Base-by-base conservation (phyloP, 352 stramenopile species). In the Paralagenidium karlingii region DNA sequence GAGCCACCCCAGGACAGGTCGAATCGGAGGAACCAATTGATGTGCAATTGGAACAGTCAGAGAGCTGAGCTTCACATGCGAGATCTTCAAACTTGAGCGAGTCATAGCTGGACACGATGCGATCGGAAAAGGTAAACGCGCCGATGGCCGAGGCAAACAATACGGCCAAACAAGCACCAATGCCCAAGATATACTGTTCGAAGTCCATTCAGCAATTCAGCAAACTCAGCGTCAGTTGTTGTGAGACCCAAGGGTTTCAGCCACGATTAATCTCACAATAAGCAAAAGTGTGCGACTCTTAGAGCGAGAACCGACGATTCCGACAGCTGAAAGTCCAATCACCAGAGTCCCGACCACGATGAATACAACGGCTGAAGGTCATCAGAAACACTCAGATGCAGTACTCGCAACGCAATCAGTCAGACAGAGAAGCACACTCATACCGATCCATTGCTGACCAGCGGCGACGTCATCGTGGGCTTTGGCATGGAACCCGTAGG, bases 141-240 rank as follows among this genome's bases (percentile, higher is more conserved):
- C 65, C 63, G 13, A 73, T 45, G 0, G 67, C 69, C 24, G 68
- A 81, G 13, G 80, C 61, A 13, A 84, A 32, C 26, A 90, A 55
- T 37, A 68, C 68, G 29, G 66, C 32, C 4, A 90, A 50, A 27
- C 70, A 84, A 31, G 47, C 44, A 8, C 48, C 62, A 16, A 90
- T 68, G n/a, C 73, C 74, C 18, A 83, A 29, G 36, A 81, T 62
- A 47, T 90, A 87, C 77, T 90, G 33, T n/a, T n/a, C n/a, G n/a
- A n/a, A n/a, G n/a, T 20, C 20, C 24, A 43, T 3, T 4, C 16
- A 24, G 21, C 8, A 37, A 26, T 24, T 0, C 7, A 27, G 19
- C 15, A 47, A 26, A 38, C 1, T 29, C 12, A 49, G 20, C 8
- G 27, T 19, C 34, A 32, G 29, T 26, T 36, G 24, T 15, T 18